These are phyloP conservation scores for Peltaster fructicola DNA, from an alignment of 2,329 filamentous ascomycete species.

Conservation along the genomic window DNA sequence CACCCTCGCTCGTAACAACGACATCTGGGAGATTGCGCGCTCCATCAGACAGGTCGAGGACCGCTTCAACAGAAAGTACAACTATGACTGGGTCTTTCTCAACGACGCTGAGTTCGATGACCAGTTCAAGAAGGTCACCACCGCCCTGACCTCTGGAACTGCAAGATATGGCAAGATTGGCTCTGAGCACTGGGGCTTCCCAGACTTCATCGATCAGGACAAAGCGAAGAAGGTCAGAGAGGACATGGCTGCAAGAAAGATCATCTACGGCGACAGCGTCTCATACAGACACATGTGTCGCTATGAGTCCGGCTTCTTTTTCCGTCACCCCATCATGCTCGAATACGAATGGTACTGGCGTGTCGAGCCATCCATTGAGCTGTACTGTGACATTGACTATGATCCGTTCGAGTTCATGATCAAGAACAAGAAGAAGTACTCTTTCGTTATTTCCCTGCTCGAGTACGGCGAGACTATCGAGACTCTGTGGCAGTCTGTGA, in stretches of 20 bases:
- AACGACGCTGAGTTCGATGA: conserved; percentile 92
- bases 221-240: conserved; percentile 79
- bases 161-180: conserved; percentile 83
- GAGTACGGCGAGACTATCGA: conserved; percentile 95
- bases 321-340: conserved; percentile 79
- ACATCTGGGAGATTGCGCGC: conserved; percentile 91
- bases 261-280: conserved; percentile 94
- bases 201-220: conserved; percentile 86
- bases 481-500: conserved; percentile 85
- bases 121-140: conserved; percentile 82
- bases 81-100: conserved; percentile 98
- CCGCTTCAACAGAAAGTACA: conserved; percentile 89
- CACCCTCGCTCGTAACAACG: conserved; percentile 78
- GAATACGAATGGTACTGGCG: conserved; percentile 99
- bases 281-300: conserved; percentile 99
- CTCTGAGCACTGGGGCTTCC: conserved; percentile 92
- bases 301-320: conserved; percentile 98
- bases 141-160: conserved; percentile 76
- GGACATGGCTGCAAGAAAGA: conserved; percentile 85
- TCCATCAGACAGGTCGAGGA: conserved; percentile 96
- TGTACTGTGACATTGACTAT: conserved; percentile 89
- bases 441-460: conserved; percentile 85
- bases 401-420: conserved; percentile 95
- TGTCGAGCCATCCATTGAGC: conserved; percentile 89
- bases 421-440: conserved; percentile 95